These are phyloP conservation scores for Magnaporthiopsis incrustans DNA, from an alignment of 2,329 filamentous ascomycete genomes.

Conservation along the genomic window DNA sequence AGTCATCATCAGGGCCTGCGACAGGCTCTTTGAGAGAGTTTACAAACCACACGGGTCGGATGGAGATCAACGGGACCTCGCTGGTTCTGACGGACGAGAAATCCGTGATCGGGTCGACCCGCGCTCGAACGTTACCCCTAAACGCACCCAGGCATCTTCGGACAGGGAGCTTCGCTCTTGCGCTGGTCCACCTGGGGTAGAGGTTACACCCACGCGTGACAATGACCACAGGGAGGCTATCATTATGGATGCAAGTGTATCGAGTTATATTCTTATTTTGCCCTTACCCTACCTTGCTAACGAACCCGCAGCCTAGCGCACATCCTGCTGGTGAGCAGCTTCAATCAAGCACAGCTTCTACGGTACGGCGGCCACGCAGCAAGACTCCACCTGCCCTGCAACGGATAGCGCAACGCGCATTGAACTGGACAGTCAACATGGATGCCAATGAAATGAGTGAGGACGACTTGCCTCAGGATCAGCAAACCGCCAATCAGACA, in stretches of 20 bases:
- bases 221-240: background rate
- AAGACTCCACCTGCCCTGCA: background rate
- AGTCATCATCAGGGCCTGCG: constrained; percentile 36
- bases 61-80: background rate
- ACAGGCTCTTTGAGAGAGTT: constrained; percentile 26
- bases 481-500: background rate
- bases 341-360: background rate
- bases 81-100: background rate
- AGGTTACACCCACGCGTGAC: background rate
- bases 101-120: background rate
- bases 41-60: background rate
- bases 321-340: too few species aligned
- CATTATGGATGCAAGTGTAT: background rate
- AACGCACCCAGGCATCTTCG: background rate
- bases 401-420: background rate
- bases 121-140: background rate
- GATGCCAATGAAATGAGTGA: background rate
- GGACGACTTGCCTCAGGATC: background rate
- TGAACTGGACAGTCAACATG: constrained; percentile 1
- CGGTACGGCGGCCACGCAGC: background rate
- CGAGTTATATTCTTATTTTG: background rate
- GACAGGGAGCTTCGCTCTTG: background rate
- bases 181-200: too few species aligned
- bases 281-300: background rate
- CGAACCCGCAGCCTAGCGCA: background rate